Evolutionary conservation across 345 rosid species (phyloP), one percentile per base, ranked within the genome.

Genomic region (Salix koriyanagi): DNA sequence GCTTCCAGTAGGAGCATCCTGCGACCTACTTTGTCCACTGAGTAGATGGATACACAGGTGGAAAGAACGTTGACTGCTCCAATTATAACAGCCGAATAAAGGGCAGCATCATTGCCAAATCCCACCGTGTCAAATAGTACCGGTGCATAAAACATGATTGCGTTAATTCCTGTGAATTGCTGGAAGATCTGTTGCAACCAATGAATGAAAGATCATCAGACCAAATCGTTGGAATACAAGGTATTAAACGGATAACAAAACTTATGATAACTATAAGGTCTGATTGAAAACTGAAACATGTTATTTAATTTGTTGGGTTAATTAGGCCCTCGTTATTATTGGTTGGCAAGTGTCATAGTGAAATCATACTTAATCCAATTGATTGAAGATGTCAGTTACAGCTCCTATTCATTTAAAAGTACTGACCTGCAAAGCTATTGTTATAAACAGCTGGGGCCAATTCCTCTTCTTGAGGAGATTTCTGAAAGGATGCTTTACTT

Each of bases 111-210:
- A 34, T 4, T 80, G 2, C 94, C 94, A 61, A 93, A 93, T 1
- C 99, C 99, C 64, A 96, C 70, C 0, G 98, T 96, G 67, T 84
- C 8, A 79, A 96, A 93, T 2, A 96, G 84, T 30, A 96, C 99
- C 0, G 97, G 99, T 2, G 99, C 98, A 46, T 93, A 96, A 81
- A 96, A 92, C 99, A 96, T 91, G 74, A 96, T 96, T 23, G 99
- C 97, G 65, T 92, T 96, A 84, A 96, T 96, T 58, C 98, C 98
- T 1, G 98, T 96, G 79, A 79, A 89, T 82, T 92, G 98, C 80
- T 96, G 99, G 88, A 96, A 93, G 34, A 93, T 76, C 97, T 94
- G 92, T 77, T 81, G 16, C 67, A 54, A 70, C 7, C 34, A 67
- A 26, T 62, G 16, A 50, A 67, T 67, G 15, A 19, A n/a, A 19